These are phyloP conservation scores for Athelia sp. DNA, from an alignment of 1,284 basidiomycete genomes.

Conservation along the genomic window DNA sequence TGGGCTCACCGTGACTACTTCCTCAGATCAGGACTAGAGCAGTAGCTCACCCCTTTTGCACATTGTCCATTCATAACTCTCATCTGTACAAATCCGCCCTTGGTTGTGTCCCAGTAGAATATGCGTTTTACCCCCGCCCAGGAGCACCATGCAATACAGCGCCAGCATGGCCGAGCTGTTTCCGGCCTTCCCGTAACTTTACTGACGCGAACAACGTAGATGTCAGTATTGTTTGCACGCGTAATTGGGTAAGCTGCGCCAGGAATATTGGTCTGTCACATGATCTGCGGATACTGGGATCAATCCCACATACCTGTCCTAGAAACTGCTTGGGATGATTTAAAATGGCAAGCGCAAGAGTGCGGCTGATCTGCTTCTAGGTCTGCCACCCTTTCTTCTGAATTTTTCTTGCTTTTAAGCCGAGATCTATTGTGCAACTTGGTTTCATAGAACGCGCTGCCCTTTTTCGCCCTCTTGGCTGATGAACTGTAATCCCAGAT, in stretches of 20 bases:
- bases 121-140: slow-evolving; percentile 57
- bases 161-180: slow-evolving; percentile 38
- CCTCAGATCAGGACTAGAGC: background rate
- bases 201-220: slow-evolving; percentile 49
- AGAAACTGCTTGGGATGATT: no score
- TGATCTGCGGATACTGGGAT: no score
- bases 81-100: slow-evolving; percentile 43
- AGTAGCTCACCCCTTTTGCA: background rate
- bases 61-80: slow-evolving; percentile 33
- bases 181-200: slow-evolving; percentile 43
- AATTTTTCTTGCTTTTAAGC: no score
- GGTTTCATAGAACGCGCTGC: background rate
- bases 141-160: slow-evolving; percentile 49
- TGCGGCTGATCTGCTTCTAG: no score
- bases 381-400: no score
- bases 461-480: slow-evolving; percentile 3
- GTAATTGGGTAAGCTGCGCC: no score
- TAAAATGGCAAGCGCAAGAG: no score
- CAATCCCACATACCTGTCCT: slow-evolving; percentile 12
- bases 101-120: slow-evolving; percentile 45
- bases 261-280: no score
- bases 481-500: slow-evolving; percentile 10
- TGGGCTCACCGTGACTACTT: no score
- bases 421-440: background rate
- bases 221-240: slow-evolving; percentile 44